Percentiles rank a stretch among this genome's conserved stretches.
Evolutionary conservation across 2,329 filamentous ascomycete genomes (phyloP).

Genomic region (Aspergillus pseudoterreus): DNA sequence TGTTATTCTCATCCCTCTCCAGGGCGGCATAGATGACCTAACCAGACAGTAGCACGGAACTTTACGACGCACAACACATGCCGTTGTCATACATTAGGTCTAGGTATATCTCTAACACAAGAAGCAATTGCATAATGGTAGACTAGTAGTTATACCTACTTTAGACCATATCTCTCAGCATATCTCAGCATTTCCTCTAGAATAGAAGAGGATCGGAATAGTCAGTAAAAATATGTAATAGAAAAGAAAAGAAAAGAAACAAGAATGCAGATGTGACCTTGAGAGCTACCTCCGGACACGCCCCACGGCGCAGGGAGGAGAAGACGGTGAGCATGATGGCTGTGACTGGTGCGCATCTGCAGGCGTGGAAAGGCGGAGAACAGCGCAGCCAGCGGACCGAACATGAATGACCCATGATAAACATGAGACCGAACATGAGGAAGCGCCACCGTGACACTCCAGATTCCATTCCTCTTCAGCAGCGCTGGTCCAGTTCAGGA

Average conservation of each 20-base stretch:
- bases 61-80: neutral
- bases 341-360: neutral
- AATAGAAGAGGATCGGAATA: too few relatives aligned
- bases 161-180: too few relatives aligned
- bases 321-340: slow-evolving; percentile 16
- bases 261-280: slow-evolving; percentile 14
- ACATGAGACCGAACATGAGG: too few relatives aligned
- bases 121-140: too few relatives aligned
- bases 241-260: neutral
- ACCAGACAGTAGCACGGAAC: neutral
- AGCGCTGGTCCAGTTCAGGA: too few relatives aligned
- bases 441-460: neutral
- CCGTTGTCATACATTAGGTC: neutral
- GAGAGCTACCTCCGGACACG: slow-evolving; percentile 3
- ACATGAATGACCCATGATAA: too few relatives aligned
- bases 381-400: too few relatives aligned
- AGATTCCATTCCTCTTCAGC: neutral
- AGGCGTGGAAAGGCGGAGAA: too few relatives aligned
- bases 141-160: too few relatives aligned
- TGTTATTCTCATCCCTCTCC: neutral
- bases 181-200: too few relatives aligned
- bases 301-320: slow-evolving; percentile 10
- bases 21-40: neutral
- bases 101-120: too few relatives aligned
- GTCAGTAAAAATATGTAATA: neutral